Evolutionary conservation across 73 alveolate species (phyloP), one percentile per base, ranked within the genome.

Genomic region (Blepharisma stoltei): DNA sequence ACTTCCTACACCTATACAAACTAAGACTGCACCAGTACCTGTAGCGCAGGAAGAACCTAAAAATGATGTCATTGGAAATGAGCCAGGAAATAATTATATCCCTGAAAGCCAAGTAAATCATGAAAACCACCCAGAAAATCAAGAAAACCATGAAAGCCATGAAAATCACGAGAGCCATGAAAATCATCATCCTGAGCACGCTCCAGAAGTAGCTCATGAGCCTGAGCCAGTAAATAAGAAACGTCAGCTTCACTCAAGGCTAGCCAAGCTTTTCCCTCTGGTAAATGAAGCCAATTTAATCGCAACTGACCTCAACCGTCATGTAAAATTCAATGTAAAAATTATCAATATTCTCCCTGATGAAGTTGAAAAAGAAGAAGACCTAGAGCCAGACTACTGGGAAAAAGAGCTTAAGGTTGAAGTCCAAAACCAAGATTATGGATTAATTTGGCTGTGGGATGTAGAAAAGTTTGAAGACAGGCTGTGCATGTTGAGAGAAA

Each of bases 391-490:
- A 2, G 78, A 86, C 41, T 60, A 70, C 55, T 55, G 84, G 20
- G 46, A 46, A 4, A 81, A 85, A n/a, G 86, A 68, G 0, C 79
- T 86, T 7, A 65, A 60, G n/a, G 86, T 92, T 67, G 78, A 83
- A 78, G 91, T 87, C 8, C 85, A 78, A 49, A 89, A 89, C 76
- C 73, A 76, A 44, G 98, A 92, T 71, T 91, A 89, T 14, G 96
- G 94, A 4, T 79, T 85, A 49, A 81, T 55, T 69, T 89, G 88
- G 73, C 66, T 78, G 55, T 92, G 98, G 96, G 81, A 83, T 49
- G 65, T 78, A 7, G 94, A 92, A 49, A 92, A 92, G 55, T 92
- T 89, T 78, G 70, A 89, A 67, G 85, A 92, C 70, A 86, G 95
- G 78, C 83, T 86, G 54, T 88, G 71, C 79, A 87, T 87, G 93